Evolutionary conservation across 164 flowering plant species (phyloP), one percentile per base, ranked within the genome.

Genomic region (Dillenia suffruticosa): DNA sequence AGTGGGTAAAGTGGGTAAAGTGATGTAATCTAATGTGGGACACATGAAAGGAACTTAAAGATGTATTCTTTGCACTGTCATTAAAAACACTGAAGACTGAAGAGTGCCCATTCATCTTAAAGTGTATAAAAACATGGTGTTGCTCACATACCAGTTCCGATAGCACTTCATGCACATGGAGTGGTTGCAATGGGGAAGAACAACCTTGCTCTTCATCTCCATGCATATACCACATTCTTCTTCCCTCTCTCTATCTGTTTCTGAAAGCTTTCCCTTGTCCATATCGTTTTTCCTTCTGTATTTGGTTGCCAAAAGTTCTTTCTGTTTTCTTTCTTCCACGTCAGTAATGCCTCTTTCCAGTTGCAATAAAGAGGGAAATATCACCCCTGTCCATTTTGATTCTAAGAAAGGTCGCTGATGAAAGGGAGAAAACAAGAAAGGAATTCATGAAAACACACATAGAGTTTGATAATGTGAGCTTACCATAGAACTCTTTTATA

Each of bases 201-300:
- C 96, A 22, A 90, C 82, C 73, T 82, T 93, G 69, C 74, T 79
- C 60, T 77, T 73, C 65, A 81, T 63, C 79, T 93, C 97, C 96
- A 93, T 76, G 79, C 98, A 93, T 56, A 93, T 90, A 6, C 90
- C 94, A 68, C 97, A 93, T 63, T 93, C 97, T 65, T 87, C 90
- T 45, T 93, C 98, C 66, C 90, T 84, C 66, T 90, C 97, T 4
- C 79, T 44, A 57, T 93, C 97, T 43, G 83, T 58, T 68, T 82
- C 91, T 26, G 89, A 77, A 22, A 84, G 70, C 71, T 84, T 82
- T 12, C 85, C 90, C 63, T 78, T 85, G 55, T 79, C 72, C 66
- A 65, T 52, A 8, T 74, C 80, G 61, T 77, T 81, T 70, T 70
- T 84, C 49, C 72, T 84, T 56, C 48, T 80, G 67, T 86, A 94